phyloP scores from a whole-genome alignment of 257 asterid genomes.

The Plectranthus barbatus region DNA sequence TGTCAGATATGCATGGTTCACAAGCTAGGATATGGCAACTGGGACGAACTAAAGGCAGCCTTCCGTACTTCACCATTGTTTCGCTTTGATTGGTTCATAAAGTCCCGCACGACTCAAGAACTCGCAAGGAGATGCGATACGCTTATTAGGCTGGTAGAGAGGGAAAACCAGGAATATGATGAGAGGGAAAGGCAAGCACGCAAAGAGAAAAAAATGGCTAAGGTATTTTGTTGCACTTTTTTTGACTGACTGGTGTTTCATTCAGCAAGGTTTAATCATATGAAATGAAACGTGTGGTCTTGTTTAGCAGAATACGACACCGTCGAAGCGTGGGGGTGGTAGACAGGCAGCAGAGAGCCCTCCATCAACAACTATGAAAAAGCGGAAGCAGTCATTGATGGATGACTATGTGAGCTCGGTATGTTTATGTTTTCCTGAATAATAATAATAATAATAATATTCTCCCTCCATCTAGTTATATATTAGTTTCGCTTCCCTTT shows the following conservation, averaged over 20 bases:
- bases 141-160: constrained; percentile 81
- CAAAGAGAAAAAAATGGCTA: constrained; percentile 86
- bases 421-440: too few species aligned
- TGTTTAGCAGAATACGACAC: constrained; percentile 41
- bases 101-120: constrained; percentile 96
- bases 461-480: too few species aligned
- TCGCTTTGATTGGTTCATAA: constrained; percentile 97
- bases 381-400: constrained; percentile 67
- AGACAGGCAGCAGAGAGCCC: constrained; percentile 85
- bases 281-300: too few species aligned
- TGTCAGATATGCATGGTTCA: constrained; percentile 91
- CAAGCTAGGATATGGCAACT: constrained; percentile 97
- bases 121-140: constrained; percentile 99
- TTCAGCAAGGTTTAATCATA: too few species aligned
- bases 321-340: constrained; percentile 64
- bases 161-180: constrained; percentile 91
- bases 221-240: too few species aligned
- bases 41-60: constrained; percentile 98
- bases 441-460: too few species aligned
- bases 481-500: too few species aligned
- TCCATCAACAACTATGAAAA: constrained; percentile 44
- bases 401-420: constrained; percentile 78
- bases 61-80: constrained; percentile 92
- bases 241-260: too few species aligned
- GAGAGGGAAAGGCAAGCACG: constrained; percentile 99